Conservation (phyloP, 768 basidiomycete species). For the Cyclocybe aegerita region DNA sequence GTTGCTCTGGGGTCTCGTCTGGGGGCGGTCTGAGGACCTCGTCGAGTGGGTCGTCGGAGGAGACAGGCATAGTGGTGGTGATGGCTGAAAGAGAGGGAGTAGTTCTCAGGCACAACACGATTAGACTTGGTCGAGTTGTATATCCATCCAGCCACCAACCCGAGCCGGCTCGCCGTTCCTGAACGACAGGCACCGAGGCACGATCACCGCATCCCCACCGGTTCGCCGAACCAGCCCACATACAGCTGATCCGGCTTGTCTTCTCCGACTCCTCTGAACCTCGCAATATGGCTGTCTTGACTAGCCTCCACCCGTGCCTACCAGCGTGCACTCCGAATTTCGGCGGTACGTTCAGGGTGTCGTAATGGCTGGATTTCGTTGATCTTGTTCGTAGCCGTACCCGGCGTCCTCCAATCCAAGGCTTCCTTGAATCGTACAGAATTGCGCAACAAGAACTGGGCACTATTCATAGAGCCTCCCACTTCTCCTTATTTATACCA, state of each 20-base stretch:
- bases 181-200: slow-evolving; percentile 30
- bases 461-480: background rate
- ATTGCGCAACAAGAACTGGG: background rate
- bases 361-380: too few relatives aligned
- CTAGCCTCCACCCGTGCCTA: too few relatives aligned
- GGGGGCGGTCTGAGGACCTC: slow-evolving; percentile 62
- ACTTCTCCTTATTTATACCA: too few relatives aligned
- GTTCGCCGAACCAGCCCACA: background rate
- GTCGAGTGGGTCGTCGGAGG: slow-evolving; percentile 63
- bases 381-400: too few relatives aligned
- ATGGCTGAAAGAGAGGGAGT: slow-evolving; percentile 15
- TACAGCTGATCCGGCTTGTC: too few relatives aligned
- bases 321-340: too few relatives aligned
- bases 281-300: too few relatives aligned
- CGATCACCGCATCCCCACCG: slow-evolving; percentile 4
- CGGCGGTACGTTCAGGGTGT: too few relatives aligned
- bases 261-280: too few relatives aligned
- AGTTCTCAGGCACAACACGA: slow-evolving; percentile 22
- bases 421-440: background rate
- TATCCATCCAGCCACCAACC: slow-evolving; percentile 12
- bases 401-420: background rate
- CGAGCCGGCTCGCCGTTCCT: slow-evolving; percentile 20
- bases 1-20: slow-evolving; percentile 63
- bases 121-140: slow-evolving; percentile 19
- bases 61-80: slow-evolving; percentile 32